Percentiles rank a stretch among this genome's conserved stretches.
Conservation (phyloP, 768 basidiomycete species). For the Leccinum aurantiacum region DNA sequence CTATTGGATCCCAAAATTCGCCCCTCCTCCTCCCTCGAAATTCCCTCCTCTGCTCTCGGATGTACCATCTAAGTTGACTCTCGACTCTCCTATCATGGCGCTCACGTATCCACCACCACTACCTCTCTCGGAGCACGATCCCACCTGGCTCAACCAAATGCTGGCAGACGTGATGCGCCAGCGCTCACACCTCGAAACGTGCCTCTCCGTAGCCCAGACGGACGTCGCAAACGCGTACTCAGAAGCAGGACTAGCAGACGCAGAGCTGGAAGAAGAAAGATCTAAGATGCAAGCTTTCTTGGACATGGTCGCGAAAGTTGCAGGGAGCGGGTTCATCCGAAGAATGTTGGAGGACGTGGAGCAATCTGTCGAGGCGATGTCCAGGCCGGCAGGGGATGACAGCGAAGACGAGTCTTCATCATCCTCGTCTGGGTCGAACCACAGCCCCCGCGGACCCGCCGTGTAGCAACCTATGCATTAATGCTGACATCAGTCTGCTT, state of each 20-base stretch:
- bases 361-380: conserved; percentile 16
- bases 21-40: conserved; percentile 18
- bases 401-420: background rate
- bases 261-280: conserved; percentile 26
- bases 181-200: conserved; percentile 19
- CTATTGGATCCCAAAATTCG: conserved; percentile 27
- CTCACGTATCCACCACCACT: conserved; percentile 29
- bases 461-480: background rate
- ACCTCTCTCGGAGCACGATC: conserved; percentile 27
- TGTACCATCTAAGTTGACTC: conserved; percentile 6
- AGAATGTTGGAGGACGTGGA: conserved; percentile 25
- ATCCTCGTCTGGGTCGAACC: conserved; percentile 3
- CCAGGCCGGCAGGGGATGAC: conserved; percentile 3
- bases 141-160: conserved; percentile 30
- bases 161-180: conserved; percentile 27
- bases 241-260: conserved; percentile 29
- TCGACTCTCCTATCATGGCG: conserved; percentile 30
- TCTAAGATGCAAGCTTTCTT: conserved; percentile 27
- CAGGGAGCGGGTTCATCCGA: conserved; percentile 29
- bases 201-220: conserved; percentile 14
- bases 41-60: conserved; percentile 10
- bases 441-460: background rate
- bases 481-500: background rate
- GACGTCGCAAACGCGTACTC: conserved; percentile 25
- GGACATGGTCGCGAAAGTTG: conserved; percentile 23